Evolutionary conservation across 2,329 filamentous ascomycete species (phyloP).

Genomic region (Fusarium sp.): DNA sequence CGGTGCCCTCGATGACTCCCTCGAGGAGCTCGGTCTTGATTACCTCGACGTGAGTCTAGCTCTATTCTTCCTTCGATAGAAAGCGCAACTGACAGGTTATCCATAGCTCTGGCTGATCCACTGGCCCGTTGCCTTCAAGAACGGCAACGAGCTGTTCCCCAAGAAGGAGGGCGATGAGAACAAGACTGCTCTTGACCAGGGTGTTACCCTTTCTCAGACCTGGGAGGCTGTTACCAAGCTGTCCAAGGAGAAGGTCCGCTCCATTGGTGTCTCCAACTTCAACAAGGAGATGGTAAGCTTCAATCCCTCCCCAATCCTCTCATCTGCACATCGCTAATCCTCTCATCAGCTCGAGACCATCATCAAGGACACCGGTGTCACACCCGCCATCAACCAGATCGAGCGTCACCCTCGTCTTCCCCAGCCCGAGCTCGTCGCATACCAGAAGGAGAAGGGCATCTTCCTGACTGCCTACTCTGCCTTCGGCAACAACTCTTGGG

Average conservation of each 20-base stretch:
- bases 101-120: slow-evolving; percentile 72
- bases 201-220: slow-evolving; percentile 59
- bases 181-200: slow-evolving; percentile 60
- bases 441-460: slow-evolving; percentile 74
- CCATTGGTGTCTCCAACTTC: slow-evolving; percentile 83
- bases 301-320: not conserved
- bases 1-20: slow-evolving; percentile 68
- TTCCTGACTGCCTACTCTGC: slow-evolving; percentile 77
- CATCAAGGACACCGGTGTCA: slow-evolving; percentile 70
- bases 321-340: slow-evolving; percentile 11
- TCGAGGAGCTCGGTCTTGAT: slow-evolving; percentile 69
- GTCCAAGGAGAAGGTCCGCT: slow-evolving; percentile 72
- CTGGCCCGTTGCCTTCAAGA: slow-evolving; percentile 69
- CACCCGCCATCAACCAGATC: slow-evolving; percentile 76
- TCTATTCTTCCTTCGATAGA: not conserved
- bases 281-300: slow-evolving; percentile 66
- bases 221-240: slow-evolving; percentile 70
- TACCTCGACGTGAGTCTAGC: slow-evolving; percentile 66
- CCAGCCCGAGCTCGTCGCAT: slow-evolving; percentile 69
- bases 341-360: slow-evolving; percentile 64
- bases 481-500: slow-evolving; percentile 63
- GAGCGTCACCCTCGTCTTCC: slow-evolving; percentile 78
- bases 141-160: slow-evolving; percentile 62
- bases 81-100: slow-evolving; percentile 2
- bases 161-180: slow-evolving; percentile 54